Conservation (phyloP, 1,284 basidiomycete species). For the Ceratobasidium sp. region DNA sequence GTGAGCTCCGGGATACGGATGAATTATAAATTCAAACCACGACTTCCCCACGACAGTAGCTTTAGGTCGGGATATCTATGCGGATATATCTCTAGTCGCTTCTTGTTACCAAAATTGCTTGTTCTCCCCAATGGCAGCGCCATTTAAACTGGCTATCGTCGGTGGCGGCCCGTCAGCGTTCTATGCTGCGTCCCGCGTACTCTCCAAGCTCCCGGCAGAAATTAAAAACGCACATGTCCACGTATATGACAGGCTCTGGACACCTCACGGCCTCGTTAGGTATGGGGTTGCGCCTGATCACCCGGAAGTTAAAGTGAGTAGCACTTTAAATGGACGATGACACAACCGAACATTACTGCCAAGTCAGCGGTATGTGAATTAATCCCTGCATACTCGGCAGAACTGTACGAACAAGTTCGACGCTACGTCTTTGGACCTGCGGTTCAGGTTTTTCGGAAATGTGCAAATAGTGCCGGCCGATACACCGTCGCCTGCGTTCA, state of each 20-base stretch:
- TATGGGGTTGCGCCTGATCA: constrained; percentile 99
- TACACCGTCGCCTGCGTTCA: not conserved
- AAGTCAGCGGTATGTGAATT: constrained; percentile 24
- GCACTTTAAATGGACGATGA: not conserved
- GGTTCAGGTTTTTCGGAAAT: constrained; percentile 93
- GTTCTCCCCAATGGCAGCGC: constrained; percentile 40
- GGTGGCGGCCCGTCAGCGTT: constrained; percentile 96
- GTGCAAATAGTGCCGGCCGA: constrained; percentile 73
- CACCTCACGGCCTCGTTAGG: constrained; percentile 93
- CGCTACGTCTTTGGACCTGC: constrained; percentile 75
- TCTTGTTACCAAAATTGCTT: not conserved
- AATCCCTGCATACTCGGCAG: constrained; percentile 61
- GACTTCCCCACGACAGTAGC: not conserved
- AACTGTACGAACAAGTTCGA: constrained; percentile 99
- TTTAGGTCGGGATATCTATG: not conserved
- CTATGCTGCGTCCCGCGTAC: constrained; percentile 88
- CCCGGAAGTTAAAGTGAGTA: constrained; percentile 93
- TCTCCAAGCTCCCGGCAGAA: constrained; percentile 70
- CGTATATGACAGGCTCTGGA: constrained; percentile 93
- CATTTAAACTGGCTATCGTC: constrained; percentile 79
- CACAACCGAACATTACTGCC: not conserved
- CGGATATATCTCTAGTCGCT: not conserved
- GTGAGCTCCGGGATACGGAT: not conserved
- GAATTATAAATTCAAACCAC: constrained; percentile 18
- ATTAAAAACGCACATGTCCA: constrained; percentile 73